Evolutionary conservation across 2,329 filamentous ascomycete genomes (phyloP).

Genomic region (Colletotrichum kahawae): DNA sequence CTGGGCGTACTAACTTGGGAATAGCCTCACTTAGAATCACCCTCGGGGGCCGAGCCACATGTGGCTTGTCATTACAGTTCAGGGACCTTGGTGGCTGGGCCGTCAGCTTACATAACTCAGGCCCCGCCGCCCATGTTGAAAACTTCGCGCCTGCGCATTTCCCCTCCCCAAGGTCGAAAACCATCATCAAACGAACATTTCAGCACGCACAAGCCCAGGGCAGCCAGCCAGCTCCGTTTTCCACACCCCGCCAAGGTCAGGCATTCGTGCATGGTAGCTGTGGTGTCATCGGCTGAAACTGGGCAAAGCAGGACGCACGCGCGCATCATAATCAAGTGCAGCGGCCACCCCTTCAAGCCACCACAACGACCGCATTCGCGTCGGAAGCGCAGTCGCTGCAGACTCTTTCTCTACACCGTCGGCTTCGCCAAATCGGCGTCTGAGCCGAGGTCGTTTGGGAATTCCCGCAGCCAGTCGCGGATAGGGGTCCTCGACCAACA

Average conservation of each 20-base stretch:
- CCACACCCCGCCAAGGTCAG: constrained; percentile 18
- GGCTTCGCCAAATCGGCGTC: neutral
- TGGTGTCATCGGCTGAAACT: constrained; percentile 21
- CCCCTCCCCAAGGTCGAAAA: constrained; percentile 28
- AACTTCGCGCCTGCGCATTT: constrained; percentile 31
- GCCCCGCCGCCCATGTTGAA: constrained; percentile 19
- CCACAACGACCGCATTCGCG: neutral
- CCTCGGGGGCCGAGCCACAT: neutral
- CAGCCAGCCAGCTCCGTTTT: constrained; percentile 6
- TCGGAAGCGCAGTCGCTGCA: neutral
- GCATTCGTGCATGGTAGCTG: constrained; percentile 21
- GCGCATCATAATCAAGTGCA: constrained; percentile 3
- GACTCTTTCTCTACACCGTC: neutral
- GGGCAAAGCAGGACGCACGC: neutral
- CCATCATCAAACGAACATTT: constrained; percentile 30
- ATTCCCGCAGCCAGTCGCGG: neutral
- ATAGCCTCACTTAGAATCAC: neutral
- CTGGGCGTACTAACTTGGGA: neutral
- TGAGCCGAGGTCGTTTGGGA: neutral
- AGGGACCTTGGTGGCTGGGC: neutral
- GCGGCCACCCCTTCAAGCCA: neutral
- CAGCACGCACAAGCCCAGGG: constrained; percentile 25
- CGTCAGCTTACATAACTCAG: neutral
- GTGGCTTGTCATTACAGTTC: neutral
- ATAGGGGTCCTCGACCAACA: neutral